Conservation (phyloP, 257 asterid species). For the Catharanthus roseus region DNA sequence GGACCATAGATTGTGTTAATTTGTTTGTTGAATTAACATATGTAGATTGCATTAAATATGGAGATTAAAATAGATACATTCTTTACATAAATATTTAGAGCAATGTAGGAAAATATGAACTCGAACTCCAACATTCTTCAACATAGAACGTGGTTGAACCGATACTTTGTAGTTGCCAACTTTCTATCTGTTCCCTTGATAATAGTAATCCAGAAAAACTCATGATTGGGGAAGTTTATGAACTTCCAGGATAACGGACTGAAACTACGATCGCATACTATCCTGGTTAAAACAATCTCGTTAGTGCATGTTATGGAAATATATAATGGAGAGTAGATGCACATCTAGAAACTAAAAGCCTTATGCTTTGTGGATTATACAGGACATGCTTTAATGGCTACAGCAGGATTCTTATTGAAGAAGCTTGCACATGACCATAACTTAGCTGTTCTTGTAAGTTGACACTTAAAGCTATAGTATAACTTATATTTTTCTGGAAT, state of each 20-base stretch:
- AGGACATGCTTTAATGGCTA: constrained; percentile 77
- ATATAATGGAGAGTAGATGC: constrained; percentile 4
- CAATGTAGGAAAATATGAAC: neutral
- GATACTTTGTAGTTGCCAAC: neutral
- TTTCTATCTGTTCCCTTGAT: neutral
- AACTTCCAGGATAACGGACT: neutral
- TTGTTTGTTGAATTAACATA: neutral
- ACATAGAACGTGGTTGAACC: neutral
- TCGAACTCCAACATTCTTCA: too few species aligned
- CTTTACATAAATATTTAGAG: neutral
- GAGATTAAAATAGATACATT: neutral
- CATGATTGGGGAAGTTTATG: neutral
- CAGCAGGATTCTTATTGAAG: constrained; percentile 67
- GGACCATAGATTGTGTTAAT: neutral
- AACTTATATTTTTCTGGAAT: neutral
- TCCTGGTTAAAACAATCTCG: neutral
- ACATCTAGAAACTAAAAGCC: constrained; percentile 11
- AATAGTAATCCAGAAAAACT: neutral
- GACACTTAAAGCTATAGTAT: neutral
- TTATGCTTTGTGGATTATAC: constrained; percentile 18
- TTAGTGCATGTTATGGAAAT: neutral
- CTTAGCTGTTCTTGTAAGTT: constrained; percentile 57
- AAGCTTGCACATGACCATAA: constrained; percentile 73
- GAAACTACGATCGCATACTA: neutral
- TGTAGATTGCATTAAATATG: neutral